These are phyloP conservation scores for Teunomyces tritomae DNA, from an alignment of 805 yeast genomes.

Conservation along the genomic window DNA sequence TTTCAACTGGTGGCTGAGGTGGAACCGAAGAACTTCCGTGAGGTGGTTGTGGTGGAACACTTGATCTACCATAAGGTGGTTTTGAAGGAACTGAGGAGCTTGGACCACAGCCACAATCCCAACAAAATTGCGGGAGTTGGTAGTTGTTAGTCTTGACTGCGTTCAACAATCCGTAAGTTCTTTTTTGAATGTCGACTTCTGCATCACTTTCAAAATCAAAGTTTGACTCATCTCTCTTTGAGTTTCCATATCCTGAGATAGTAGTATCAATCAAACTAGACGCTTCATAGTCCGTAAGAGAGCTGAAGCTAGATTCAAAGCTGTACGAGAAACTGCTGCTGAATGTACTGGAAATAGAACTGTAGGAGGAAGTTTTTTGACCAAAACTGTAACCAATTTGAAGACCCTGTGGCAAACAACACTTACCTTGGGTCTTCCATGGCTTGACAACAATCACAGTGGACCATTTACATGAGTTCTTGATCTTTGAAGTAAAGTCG, in stretches of 20 bases:
- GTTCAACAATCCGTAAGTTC: constrained; percentile 4
- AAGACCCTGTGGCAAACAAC: constrained; percentile 25
- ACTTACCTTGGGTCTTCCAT: constrained; percentile 12
- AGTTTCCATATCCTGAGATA: constrained; percentile 3
- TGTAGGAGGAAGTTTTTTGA: constrained; percentile 6
- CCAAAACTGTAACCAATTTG: constrained; percentile 14
- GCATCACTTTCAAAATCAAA: not conserved
- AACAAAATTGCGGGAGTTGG: constrained; percentile 8
- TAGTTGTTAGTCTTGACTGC: constrained; percentile 5
- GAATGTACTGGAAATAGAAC: constrained; percentile 6
- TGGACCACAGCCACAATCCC: constrained; percentile 12
- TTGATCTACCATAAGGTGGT: not conserved
- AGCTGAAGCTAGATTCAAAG: not conserved
- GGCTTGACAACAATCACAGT: constrained; percentile 21
- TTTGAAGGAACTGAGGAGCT: not conserved
- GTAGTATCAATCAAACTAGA: constrained; percentile 1
- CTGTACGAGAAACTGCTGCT: constrained; percentile 8
- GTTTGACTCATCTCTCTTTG: constrained; percentile 8
- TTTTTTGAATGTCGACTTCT: not conserved
- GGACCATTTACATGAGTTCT: constrained; percentile 20
- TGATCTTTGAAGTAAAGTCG: constrained; percentile 11
- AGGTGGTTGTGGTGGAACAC: not conserved
- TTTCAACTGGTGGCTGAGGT: not conserved
- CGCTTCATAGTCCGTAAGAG: constrained; percentile 5
- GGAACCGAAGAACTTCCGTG: not conserved